phyloP scores from a whole-genome alignment of 148 eudicot species.

The Amaranthus hypochondriacus region DNA sequence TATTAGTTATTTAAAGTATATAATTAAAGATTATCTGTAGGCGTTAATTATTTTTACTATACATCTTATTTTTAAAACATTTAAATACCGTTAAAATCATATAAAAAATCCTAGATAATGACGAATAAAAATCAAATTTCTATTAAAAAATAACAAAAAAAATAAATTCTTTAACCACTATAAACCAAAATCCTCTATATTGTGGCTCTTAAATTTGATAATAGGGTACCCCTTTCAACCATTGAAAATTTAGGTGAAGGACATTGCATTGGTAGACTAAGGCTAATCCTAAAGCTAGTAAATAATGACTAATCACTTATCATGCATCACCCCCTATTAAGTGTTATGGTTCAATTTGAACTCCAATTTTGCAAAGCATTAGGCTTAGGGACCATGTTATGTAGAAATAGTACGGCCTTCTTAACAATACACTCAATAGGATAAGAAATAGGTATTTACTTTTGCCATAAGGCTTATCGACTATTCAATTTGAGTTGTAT shows the following conservation, averaged over 20 bases:
- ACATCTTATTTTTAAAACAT: too few species aligned
- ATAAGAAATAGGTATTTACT: too few species aligned
- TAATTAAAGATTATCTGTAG: too few species aligned
- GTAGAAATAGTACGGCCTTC: too few species aligned
- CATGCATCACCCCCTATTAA: not conserved
- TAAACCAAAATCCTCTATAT: not conserved
- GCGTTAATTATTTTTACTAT: too few species aligned
- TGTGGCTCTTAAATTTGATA: conserved; percentile 19
- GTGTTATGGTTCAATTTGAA: conserved; percentile 2
- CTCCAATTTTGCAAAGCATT: conserved; percentile 2
- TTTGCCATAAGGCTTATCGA: too few species aligned
- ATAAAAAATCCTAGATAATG: conserved; percentile 1
- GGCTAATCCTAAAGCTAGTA: conserved; percentile 4
- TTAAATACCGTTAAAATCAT: not conserved
- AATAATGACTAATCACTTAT: not conserved
- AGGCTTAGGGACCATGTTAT: not conserved
- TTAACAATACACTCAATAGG: too few species aligned
- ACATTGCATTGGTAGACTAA: conserved; percentile 6
- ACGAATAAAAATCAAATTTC: too few species aligned
- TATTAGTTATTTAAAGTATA: too few species aligned
- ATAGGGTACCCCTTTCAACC: not conserved
- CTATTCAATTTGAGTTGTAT: too few species aligned
- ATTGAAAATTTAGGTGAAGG: conserved; percentile 2
- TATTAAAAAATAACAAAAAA: too few species aligned
- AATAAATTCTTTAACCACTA: too few species aligned